These are phyloP conservation scores for Colletotrichum costaricense DNA, from an alignment of 2,329 filamentous ascomycete genomes.

Conservation along the genomic window DNA sequence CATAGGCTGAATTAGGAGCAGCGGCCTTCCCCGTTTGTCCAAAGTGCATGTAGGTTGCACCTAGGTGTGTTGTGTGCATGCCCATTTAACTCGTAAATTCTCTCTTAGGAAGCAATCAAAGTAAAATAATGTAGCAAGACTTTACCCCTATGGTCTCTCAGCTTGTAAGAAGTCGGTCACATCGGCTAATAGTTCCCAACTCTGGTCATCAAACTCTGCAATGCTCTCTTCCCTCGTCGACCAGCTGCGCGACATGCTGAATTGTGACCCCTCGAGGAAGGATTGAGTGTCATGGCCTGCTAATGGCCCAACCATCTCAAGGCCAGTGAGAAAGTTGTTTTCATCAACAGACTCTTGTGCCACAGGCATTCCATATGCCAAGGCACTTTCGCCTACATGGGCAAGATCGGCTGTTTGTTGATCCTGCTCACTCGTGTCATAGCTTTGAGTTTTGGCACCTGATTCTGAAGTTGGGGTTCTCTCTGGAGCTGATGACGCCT, in stretches of 20 bases:
- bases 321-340: not conserved
- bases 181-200: not conserved
- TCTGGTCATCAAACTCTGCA: not conserved
- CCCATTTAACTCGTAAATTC: too few relatives aligned
- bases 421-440: not conserved
- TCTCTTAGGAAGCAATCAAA: too few relatives aligned
- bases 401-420: not conserved
- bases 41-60: too few relatives aligned
- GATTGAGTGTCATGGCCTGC: not conserved
- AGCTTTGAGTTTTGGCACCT: not conserved
- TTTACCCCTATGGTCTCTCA: too few relatives aligned
- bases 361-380: too few relatives aligned
- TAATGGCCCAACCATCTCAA: not conserved
- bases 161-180: too few relatives aligned
- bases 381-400: too few relatives aligned
- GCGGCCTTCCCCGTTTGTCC: too few relatives aligned
- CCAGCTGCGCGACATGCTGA: not conserved
- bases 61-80: too few relatives aligned
- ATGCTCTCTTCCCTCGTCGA: not conserved
- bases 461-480: not conserved
- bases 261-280: not conserved
- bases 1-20: too few relatives aligned
- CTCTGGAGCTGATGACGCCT: not conserved
- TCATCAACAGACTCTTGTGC: too few relatives aligned
- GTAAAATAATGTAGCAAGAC: too few relatives aligned